Evolutionary conservation across 2,329 filamentous ascomycete genomes (phyloP).

Genomic region (Monosporascus sp.): DNA sequence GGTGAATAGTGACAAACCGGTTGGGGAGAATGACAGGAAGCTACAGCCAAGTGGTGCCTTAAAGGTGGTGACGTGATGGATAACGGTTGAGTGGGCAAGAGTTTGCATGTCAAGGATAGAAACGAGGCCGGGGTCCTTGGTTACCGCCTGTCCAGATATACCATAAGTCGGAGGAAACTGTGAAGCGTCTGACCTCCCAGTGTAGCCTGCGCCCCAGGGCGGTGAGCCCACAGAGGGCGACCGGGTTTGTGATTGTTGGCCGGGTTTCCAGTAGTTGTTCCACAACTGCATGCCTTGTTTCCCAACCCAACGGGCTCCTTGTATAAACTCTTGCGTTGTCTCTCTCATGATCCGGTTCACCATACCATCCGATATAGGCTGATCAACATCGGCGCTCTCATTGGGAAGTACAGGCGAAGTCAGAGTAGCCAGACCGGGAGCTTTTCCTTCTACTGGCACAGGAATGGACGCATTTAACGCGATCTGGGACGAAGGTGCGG

Average conservation of each 20-base stretch:
- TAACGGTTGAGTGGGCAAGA: constrained; percentile 45
- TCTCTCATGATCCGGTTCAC: constrained; percentile 74
- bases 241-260: constrained; percentile 38
- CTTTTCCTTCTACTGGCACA: constrained; percentile 48
- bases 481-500: constrained; percentile 64
- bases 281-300: constrained; percentile 73
- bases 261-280: constrained; percentile 71
- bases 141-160: constrained; percentile 47
- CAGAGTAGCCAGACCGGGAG: constrained; percentile 52
- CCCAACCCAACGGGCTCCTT: constrained; percentile 68
- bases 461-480: constrained; percentile 63
- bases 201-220: constrained; percentile 41
- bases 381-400: constrained; percentile 62
- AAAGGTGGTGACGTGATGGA: constrained; percentile 66
- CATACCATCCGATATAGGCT: constrained; percentile 65
- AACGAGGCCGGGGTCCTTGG: constrained; percentile 66
- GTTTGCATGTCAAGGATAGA: constrained; percentile 67
- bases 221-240: constrained; percentile 38
- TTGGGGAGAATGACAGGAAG: constrained; percentile 72
- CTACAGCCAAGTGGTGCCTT: constrained; percentile 69
- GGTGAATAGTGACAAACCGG: constrained; percentile 68
- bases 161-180: constrained; percentile 76
- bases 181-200: constrained; percentile 40
- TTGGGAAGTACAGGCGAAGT: constrained; percentile 65
- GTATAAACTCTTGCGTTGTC: constrained; percentile 71